phyloP scores from a whole-genome alignment of 768 basidiomycete species.

The Trichaptum fuscoviolaceum region DNA sequence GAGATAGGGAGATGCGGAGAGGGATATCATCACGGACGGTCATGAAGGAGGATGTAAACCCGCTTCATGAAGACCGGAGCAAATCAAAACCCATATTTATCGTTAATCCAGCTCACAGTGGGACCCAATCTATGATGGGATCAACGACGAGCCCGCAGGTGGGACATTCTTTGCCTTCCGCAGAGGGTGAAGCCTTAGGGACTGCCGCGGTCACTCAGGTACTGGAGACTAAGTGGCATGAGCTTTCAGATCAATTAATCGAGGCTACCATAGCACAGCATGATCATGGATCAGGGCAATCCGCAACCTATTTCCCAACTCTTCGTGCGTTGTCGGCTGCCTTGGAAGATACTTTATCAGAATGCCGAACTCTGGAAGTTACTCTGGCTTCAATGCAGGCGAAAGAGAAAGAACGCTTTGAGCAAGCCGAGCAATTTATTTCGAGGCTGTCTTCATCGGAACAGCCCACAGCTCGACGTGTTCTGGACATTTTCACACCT shows the following conservation, averaged over 20 bases:
- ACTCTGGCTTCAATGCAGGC: slow-evolving; percentile 45
- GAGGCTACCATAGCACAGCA: slow-evolving; percentile 41
- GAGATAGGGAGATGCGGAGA: not conserved
- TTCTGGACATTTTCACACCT: slow-evolving; percentile 61
- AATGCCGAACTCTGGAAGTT: slow-evolving; percentile 60
- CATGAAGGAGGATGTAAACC: too few species aligned
- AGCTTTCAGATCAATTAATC: slow-evolving; percentile 70
- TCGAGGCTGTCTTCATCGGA: slow-evolving; percentile 55
- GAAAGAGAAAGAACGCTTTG: slow-evolving; percentile 50
- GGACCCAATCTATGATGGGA: not conserved
- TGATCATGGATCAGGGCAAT: slow-evolving; percentile 44
- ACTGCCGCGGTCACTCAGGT: slow-evolving; percentile 36
- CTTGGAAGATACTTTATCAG: slow-evolving; percentile 50
- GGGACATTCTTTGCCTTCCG: not conserved
- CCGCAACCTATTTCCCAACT: slow-evolving; percentile 51
- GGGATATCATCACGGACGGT: not conserved
- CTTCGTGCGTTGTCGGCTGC: slow-evolving; percentile 68
- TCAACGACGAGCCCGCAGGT: not conserved
- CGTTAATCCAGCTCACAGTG: not conserved
- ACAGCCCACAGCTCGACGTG: slow-evolving; percentile 58
- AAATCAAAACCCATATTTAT: slow-evolving; percentile 5
- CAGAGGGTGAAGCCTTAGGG: not conserved
- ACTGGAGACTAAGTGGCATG: slow-evolving; percentile 70
- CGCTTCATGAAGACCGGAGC: not conserved
- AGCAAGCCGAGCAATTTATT: slow-evolving; percentile 50